Evolutionary conservation across 2,329 filamentous ascomycete genomes (phyloP).

Genomic region (Myotisia sp.): DNA sequence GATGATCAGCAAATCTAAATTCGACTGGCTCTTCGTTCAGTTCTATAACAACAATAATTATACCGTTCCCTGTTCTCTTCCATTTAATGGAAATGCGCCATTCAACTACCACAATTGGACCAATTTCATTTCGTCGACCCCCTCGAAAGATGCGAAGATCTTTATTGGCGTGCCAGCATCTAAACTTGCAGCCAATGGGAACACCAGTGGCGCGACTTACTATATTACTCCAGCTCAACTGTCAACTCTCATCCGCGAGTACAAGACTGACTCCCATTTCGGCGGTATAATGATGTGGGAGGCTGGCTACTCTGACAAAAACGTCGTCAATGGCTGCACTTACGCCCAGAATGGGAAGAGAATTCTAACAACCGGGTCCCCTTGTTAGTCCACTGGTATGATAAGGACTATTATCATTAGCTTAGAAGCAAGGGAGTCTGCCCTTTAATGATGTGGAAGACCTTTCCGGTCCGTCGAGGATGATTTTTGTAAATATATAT

Average conservation of each 20-base stretch:
- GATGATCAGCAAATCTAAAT: conserved; percentile 27
- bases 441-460: too few relatives aligned
- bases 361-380: conserved; percentile 22
- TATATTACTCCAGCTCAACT: conserved; percentile 12
- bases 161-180: conserved; percentile 15
- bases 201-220: conserved; percentile 11
- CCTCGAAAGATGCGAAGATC: conserved; percentile 15
- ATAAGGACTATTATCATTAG: too few relatives aligned
- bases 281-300: conserved; percentile 26
- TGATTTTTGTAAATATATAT: too few relatives aligned
- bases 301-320: conserved; percentile 28
- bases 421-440: too few relatives aligned
- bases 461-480: too few relatives aligned
- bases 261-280: conserved; percentile 10
- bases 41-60: conserved; percentile 32
- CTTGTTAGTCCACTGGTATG: conserved; percentile 18
- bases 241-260: conserved; percentile 9
- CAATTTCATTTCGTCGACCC: conserved; percentile 11
- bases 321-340: conserved; percentile 25
- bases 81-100: conserved; percentile 7
- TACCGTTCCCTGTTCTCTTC: conserved; percentile 9
- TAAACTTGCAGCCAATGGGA: conserved; percentile 25
- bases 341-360: conserved; percentile 30
- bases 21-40: conserved; percentile 34
- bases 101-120: conserved; percentile 17